Evolutionary conservation across 1,139 yeast genomes (phyloP).

Genomic region (Oligophagozyma castellii): DNA sequence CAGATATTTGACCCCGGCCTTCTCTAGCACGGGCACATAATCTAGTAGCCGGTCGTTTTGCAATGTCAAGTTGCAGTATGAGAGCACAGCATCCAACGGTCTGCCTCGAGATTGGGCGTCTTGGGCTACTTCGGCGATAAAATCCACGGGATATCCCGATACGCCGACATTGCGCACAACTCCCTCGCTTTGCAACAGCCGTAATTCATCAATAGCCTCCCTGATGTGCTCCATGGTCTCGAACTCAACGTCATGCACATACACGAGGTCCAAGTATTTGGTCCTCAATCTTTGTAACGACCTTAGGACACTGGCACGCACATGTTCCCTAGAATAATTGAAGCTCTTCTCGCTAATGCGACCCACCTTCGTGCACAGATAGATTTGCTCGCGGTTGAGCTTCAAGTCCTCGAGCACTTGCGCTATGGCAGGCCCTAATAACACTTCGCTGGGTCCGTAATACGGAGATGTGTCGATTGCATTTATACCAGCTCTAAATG

Average conservation of each 20-base stretch:
- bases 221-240: constrained; percentile 40
- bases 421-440: constrained; percentile 55
- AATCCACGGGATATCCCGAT: constrained; percentile 77
- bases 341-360: constrained; percentile 54
- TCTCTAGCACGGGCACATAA: constrained; percentile 36
- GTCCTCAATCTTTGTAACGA: constrained; percentile 56
- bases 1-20: constrained; percentile 37
- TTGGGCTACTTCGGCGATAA: constrained; percentile 38
- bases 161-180: constrained; percentile 54
- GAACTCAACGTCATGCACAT: constrained; percentile 84
- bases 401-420: constrained; percentile 22
- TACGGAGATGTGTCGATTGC: constrained; percentile 89
- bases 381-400: constrained; percentile 47
- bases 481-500: constrained; percentile 53
- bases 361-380: constrained; percentile 80
- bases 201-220: constrained; percentile 51
- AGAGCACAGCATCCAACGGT: constrained; percentile 60
- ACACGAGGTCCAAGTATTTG: constrained; percentile 60
- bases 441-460: constrained; percentile 75
- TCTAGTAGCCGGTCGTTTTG: constrained; percentile 54
- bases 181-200: constrained; percentile 49
- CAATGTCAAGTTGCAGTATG: constrained; percentile 72
- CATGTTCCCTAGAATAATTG: constrained; percentile 52
- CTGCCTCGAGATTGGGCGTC: constrained; percentile 26
- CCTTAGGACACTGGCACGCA: constrained; percentile 49